Evolutionary conservation across 2,329 filamentous ascomycete species (phyloP), one percentile per base, ranked within the genome.

Genomic region (Calonectria pseudoturangicola): DNA sequence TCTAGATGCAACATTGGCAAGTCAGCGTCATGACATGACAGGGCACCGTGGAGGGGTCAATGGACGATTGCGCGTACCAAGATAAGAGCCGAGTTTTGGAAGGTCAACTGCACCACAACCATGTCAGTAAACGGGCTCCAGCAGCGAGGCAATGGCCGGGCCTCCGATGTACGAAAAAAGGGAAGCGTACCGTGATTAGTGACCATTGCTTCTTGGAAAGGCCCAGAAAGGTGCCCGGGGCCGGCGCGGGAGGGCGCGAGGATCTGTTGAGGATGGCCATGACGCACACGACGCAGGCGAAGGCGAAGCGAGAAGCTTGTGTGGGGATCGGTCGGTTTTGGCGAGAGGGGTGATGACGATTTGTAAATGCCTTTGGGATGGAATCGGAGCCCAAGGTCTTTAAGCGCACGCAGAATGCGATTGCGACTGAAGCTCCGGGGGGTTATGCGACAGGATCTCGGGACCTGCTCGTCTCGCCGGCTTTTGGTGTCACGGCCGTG

Each of bases 81-180:
- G 73, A 95, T 95, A 73, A 96, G 88, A 30, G 92, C 93, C 9
- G 93, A 95, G 82, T 96, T 96, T 86, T 96, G 83, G 66, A 85
- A 91, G 33, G 92, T 95, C 80, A 96, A 89, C 94, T 96, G 58
- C 15, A 56, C 25, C 65, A 73, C 45, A 39, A n/a, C 30, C 33
- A 45, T 21, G 68, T 77, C 66, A 79, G 74, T 68, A 75, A 50
- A 16, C 41, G 28, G n/a, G 6, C 51, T 48, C 51, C 18, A 36
- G 62, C 8, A 39, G 64, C 43, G 25, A 10, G 12, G 25, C 51
- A 27, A 62, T 39, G 36, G 9, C 30, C 33, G 41, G 25, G 28
- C 27, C 30, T 39, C 47, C 36, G 36, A 33, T 30, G 41, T 51
- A 33, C 7, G 51, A 51, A 10, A 28, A n/a, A 66, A 51, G 43